Evolutionary conservation across 2,329 filamentous ascomycete species (phyloP).

Genomic region (Colletotrichum sp.): DNA sequence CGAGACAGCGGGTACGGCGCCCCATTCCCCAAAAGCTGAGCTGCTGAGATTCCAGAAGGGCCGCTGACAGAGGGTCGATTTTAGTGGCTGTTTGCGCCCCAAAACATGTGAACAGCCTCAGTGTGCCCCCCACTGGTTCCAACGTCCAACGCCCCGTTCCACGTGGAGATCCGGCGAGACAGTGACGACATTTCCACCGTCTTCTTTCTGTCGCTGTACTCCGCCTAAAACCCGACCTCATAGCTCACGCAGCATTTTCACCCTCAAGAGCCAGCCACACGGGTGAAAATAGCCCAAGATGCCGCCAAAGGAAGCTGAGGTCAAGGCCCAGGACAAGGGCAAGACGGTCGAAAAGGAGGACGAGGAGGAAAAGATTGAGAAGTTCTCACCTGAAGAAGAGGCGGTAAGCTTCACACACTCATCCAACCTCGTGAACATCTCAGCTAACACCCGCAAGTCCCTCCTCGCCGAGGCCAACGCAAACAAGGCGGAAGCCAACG

Average conservation of each 20-base stretch:
- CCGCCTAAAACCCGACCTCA: background rate
- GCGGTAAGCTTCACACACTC: slow-evolving; percentile 44
- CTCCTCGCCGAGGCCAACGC: slow-evolving; percentile 75
- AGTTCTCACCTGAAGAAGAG: slow-evolving; percentile 62
- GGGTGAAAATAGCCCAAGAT: background rate
- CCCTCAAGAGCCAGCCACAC: background rate
- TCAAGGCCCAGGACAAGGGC: slow-evolving; percentile 11
- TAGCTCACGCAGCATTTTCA: background rate
- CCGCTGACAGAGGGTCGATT: background rate
- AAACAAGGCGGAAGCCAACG: slow-evolving; percentile 79
- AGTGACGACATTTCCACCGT: slow-evolving; percentile 14
- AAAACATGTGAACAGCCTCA: slow-evolving; percentile 19
- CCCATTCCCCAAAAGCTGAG: background rate
- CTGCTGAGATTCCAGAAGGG: background rate
- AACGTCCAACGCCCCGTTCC: background rate
- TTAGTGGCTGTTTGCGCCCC: background rate
- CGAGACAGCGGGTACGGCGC: background rate
- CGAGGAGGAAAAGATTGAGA: slow-evolving; percentile 35
- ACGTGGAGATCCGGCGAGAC: slow-evolving; percentile 7
- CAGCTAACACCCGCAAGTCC: slow-evolving; percentile 50
- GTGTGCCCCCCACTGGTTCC: background rate
- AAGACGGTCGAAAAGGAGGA: slow-evolving; percentile 10
- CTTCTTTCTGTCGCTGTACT: background rate
- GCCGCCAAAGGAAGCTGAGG: background rate
- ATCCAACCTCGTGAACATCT: background rate